Evolutionary conservation across 768 basidiomycete genomes (phyloP).

Genomic region (Kwoniella heveanensis): DNA sequence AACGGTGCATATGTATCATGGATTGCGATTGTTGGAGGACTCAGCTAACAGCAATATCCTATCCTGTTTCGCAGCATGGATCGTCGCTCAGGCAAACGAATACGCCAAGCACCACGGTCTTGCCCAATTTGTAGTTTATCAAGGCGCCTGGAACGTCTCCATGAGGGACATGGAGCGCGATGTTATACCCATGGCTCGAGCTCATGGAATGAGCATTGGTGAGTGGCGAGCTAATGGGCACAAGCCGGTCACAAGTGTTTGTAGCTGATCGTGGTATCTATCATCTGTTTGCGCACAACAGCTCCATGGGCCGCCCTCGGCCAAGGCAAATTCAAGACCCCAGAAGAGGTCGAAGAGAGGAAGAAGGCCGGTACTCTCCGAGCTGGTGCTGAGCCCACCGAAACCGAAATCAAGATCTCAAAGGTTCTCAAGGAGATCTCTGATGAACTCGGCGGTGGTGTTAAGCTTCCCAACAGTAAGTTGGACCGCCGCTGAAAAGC

Average conservation of each 20-base stretch:
- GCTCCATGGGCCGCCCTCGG: constrained; percentile 60
- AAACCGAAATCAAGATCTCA: constrained; percentile 24
- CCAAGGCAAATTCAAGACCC: constrained; percentile 55
- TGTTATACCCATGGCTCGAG: constrained; percentile 59
- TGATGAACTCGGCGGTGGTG: constrained; percentile 39
- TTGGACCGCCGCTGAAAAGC: no score
- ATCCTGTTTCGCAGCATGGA: constrained; percentile 9
- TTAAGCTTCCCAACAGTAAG: constrained; percentile 26
- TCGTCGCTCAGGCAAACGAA: constrained; percentile 57
- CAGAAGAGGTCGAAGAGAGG: constrained; percentile 35
- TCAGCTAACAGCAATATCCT: no score
- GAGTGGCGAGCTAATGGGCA: no score
- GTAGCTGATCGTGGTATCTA: constrained; percentile 30
- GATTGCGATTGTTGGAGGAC: no score
- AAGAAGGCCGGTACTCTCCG: constrained; percentile 25
- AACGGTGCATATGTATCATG: no score
- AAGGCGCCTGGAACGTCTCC: constrained; percentile 40
- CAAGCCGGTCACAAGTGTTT: no score
- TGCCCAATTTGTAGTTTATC: constrained; percentile 63
- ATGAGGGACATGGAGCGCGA: constrained; percentile 62
- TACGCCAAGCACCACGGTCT: constrained; percentile 62
- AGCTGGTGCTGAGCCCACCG: constrained; percentile 13
- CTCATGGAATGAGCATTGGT: constrained; percentile 28
- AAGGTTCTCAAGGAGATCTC: constrained; percentile 44
- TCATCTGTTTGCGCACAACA: neutral